Percentiles rank a stretch among this genome's conserved stretches.
These are phyloP conservation scores for Elsinoe perseae DNA, from an alignment of 2,329 filamentous ascomycete genomes.

Conservation along the genomic window DNA sequence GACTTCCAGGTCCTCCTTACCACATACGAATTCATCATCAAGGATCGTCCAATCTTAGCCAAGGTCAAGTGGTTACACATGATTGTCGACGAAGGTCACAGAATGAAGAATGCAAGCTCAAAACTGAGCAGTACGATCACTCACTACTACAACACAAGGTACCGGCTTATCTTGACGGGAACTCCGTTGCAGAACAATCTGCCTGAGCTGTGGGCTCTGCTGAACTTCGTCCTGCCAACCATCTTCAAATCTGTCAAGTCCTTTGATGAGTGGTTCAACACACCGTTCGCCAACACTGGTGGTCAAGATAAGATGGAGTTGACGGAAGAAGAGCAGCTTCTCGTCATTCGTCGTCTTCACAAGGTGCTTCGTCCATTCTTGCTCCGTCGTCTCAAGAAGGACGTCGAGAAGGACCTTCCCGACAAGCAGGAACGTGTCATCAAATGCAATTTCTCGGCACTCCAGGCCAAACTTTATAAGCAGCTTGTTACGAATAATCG, in stretches of 20 bases:
- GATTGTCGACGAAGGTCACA: slow-evolving; percentile 98
- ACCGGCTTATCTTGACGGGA: slow-evolving; percentile 92
- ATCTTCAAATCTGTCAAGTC: slow-evolving; percentile 99
- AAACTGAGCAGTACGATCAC: slow-evolving; percentile 94
- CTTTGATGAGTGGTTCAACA: slow-evolving; percentile 99
- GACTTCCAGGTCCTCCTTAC: slow-evolving; percentile 94
- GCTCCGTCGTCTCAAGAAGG: slow-evolving; percentile 96
- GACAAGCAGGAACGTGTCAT: slow-evolving; percentile 99
- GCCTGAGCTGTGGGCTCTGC: slow-evolving; percentile 90
- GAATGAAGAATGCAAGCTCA: slow-evolving; percentile 97
- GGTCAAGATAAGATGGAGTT: slow-evolving; percentile 98
- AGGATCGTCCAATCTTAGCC: slow-evolving; percentile 86
- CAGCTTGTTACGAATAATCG: slow-evolving; percentile 95
- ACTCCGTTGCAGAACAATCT: slow-evolving; percentile 97
- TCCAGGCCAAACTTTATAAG: slow-evolving; percentile 92
- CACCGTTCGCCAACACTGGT: slow-evolving; percentile 95
- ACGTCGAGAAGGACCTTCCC: slow-evolving; percentile 96
- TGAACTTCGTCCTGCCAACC: slow-evolving; percentile 95
- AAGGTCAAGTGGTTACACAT: slow-evolving; percentile 99
- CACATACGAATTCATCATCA: slow-evolving; percentile 99
- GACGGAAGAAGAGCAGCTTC: slow-evolving; percentile 97
- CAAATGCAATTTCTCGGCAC: slow-evolving; percentile 95
- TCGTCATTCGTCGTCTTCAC: slow-evolving; percentile 95
- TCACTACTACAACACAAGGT: slow-evolving; percentile 88
- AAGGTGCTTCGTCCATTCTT: slow-evolving; percentile 97